A percentile compares a stretch with the other conserved stretches of the same genome.
Evolutionary conservation across 2,329 filamentous ascomycete genomes (phyloP).

Genomic region (Colletotrichum chrysophilum): DNA sequence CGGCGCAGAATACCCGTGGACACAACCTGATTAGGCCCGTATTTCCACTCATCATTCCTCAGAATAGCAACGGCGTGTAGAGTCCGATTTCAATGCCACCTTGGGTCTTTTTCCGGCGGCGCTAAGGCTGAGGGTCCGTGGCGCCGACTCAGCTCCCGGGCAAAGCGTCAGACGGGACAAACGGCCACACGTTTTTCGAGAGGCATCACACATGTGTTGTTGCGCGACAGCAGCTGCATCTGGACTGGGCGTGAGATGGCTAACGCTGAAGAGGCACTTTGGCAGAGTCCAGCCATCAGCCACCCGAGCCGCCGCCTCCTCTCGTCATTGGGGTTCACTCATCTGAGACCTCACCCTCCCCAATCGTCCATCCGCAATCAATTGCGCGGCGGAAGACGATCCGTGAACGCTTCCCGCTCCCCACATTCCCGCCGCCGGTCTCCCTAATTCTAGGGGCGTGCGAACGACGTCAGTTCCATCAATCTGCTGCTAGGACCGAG

Average conservation of each 20-base stretch:
- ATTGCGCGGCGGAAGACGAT: conserved; percentile 15
- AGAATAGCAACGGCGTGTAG: background rate
- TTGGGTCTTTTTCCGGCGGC: background rate
- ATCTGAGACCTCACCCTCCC: background rate
- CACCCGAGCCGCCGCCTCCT: background rate
- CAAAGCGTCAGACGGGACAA: background rate
- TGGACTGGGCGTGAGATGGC: background rate
- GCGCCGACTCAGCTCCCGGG: background rate
- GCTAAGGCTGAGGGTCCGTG: background rate
- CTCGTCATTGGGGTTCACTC: background rate
- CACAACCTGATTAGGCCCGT: background rate
- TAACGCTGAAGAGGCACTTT: background rate
- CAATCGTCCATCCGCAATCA: conserved; percentile 6
- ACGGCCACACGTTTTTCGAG: background rate
- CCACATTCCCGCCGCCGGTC: conserved; percentile 11
- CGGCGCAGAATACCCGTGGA: background rate
- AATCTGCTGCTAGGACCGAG: conserved; percentile 10
- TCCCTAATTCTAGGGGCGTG: conserved; percentile 6
- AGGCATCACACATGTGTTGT: background rate
- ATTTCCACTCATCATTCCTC: background rate
- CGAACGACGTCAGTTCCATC: conserved; percentile 10
- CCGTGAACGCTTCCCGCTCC: conserved; percentile 20
- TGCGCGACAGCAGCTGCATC: background rate
- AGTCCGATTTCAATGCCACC: background rate
- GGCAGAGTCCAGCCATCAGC: background rate